These are phyloP conservation scores for Castanea sativa DNA, from an alignment of 306 rosid species.

Conservation along the genomic window DNA sequence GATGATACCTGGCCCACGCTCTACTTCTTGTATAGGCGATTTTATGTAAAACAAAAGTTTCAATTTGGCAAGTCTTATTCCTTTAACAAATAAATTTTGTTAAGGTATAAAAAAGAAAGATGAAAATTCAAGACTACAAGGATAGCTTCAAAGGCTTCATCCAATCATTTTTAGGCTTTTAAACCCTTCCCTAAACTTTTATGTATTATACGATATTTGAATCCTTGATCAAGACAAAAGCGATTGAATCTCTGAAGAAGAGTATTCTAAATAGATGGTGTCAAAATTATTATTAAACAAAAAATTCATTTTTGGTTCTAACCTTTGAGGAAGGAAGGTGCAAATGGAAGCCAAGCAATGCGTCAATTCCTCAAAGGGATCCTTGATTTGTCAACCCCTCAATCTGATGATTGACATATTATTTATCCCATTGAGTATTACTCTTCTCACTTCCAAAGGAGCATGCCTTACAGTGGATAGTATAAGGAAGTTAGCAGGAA, in stretches of 20 bases:
- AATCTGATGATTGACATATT: slow-evolving; percentile 18
- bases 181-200: too few species aligned
- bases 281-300: neutral
- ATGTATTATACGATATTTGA: too few species aligned
- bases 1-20: neutral
- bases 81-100: neutral
- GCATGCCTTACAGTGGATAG: slow-evolving; percentile 28
- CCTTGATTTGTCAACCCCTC: slow-evolving; percentile 43
- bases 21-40: neutral
- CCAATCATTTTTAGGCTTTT: too few species aligned
- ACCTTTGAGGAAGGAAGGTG: slow-evolving; percentile 44
- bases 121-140: too few species aligned
- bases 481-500: slow-evolving; percentile 45
- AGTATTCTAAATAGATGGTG: neutral
- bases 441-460: neutral
- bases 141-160: too few species aligned
- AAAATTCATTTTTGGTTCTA: neutral
- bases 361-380: slow-evolving; percentile 44
- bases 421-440: neutral
- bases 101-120: too few species aligned
- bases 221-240: neutral
- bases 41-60: neutral
- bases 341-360: slow-evolving; percentile 41
- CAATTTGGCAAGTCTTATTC: neutral
- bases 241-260: neutral